These are phyloP conservation scores for Solanum appendiculatum DNA, from an alignment of 257 asterid genomes.

Conservation along the genomic window DNA sequence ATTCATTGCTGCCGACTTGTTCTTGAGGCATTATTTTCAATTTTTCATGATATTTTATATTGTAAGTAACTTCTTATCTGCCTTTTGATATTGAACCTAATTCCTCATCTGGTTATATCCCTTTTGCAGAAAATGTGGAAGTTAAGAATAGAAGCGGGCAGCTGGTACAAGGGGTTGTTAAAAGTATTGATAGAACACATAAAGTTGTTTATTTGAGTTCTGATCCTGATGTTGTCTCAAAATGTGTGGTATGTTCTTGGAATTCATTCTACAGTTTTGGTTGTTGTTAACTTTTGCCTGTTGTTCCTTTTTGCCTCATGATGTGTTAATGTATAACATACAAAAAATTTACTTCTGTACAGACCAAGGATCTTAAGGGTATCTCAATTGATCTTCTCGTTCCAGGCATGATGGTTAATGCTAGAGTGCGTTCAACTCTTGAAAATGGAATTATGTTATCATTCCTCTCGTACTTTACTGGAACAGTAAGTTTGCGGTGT, in stretches of 20 bases:
- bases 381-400: slow-evolving; percentile 88
- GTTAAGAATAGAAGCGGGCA: slow-evolving; percentile 44
- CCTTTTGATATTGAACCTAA: not conserved
- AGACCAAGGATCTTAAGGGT: slow-evolving; percentile 92
- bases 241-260: slow-evolving; percentile 60
- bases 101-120: not conserved
- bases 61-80: not conserved
- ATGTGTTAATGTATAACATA: slow-evolving; percentile 14
- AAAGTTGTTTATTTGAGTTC: slow-evolving; percentile 74
- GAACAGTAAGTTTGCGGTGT: slow-evolving; percentile 65
- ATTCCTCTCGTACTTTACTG: slow-evolving; percentile 86
- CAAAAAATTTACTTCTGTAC: slow-evolving; percentile 8
- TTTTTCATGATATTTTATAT: not conserved
- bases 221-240: slow-evolving; percentile 51
- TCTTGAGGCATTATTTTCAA: not conserved
- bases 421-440: slow-evolving; percentile 72
- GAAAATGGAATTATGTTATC: slow-evolving; percentile 87
- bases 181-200: slow-evolving; percentile 61
- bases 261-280: not conserved
- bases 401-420: slow-evolving; percentile 99
- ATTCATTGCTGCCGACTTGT: not conserved
- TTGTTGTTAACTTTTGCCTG: not conserved
- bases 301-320: not conserved
- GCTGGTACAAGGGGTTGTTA: slow-evolving; percentile 75
- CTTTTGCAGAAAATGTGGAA: slow-evolving; percentile 30